Evolutionary conservation across 2,329 filamentous ascomycete species (phyloP).

Genomic region (Calonectria pseudoturangicola): DNA sequence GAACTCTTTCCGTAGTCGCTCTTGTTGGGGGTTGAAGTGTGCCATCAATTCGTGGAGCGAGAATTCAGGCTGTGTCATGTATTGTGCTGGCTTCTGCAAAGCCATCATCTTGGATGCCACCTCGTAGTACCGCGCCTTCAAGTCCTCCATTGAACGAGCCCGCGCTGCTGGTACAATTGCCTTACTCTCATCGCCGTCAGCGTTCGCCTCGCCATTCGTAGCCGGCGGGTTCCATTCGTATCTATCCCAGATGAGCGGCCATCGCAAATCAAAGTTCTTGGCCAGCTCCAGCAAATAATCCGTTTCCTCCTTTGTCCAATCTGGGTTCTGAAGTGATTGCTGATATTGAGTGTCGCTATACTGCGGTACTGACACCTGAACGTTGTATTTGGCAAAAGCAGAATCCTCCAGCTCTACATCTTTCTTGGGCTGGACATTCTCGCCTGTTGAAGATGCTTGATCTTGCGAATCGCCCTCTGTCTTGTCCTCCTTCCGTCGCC

Average conservation of each 20-base stretch:
- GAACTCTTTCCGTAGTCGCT: conserved; percentile 88
- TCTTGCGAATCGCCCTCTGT: conserved; percentile 57
- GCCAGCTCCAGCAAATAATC: conserved; percentile 89
- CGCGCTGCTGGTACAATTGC: conserved; percentile 73
- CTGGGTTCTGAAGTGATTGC: conserved; percentile 80
- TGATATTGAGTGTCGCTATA: conserved; percentile 94
- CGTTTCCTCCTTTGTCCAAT: conserved; percentile 95
- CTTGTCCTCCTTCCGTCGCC: conserved; percentile 79
- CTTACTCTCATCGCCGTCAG: conserved; percentile 68
- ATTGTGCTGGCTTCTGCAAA: conserved; percentile 84
- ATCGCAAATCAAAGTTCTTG: conserved; percentile 88
- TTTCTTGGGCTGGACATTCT: conserved; percentile 46
- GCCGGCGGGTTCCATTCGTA: conserved; percentile 82
- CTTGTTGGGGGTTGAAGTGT: conserved; percentile 88
- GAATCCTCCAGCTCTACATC: conserved; percentile 72
- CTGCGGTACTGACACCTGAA: conserved; percentile 83
- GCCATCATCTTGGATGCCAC: conserved; percentile 90
- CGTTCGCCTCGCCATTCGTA: conserved; percentile 66
- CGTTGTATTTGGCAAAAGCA: conserved; percentile 90
- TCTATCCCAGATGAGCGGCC: conserved; percentile 93
- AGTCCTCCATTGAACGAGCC: conserved; percentile 86
- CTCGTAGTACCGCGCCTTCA: conserved; percentile 94
- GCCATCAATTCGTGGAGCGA: conserved; percentile 88
- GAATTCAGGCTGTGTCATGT: conserved; percentile 92
- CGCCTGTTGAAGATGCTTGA: conserved; percentile 58